Evolutionary conservation across 169 alveolate species (phyloP).

Genomic region (Eimeria maxima): DNA sequence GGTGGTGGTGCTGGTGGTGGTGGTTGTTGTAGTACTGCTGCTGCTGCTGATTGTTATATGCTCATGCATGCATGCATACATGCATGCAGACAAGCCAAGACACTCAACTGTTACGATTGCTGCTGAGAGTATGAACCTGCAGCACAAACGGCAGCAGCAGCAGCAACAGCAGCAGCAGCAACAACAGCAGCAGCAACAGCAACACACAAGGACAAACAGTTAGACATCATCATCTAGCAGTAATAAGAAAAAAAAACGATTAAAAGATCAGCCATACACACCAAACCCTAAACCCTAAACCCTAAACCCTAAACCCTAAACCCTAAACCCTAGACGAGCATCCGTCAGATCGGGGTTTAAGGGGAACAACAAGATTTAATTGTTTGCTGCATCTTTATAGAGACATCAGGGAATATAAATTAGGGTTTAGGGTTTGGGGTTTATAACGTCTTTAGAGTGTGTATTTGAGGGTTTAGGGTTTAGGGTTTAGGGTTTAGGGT

Average conservation of each 20-base stretch:
- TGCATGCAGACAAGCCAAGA: too few species aligned
- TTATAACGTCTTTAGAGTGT: neutral
- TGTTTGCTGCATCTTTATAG: too few species aligned
- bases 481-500: slow-evolving; percentile 57
- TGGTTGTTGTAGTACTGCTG: too few species aligned
- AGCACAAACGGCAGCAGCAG: neutral
- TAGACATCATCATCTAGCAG: neutral
- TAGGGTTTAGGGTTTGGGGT: neutral
- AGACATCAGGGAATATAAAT: too few species aligned
- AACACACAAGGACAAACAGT: neutral
- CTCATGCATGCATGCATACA: too few species aligned
- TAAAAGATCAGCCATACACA: neutral
- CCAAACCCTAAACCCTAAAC: neutral
- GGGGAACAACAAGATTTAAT: too few species aligned
- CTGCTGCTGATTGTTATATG: neutral
- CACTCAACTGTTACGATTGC: slow-evolving; percentile 35
- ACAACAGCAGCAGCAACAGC: slow-evolving; percentile 5
- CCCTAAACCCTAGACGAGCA: neutral
- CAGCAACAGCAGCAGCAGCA: neutral
- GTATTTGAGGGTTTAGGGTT: slow-evolving; percentile 1
- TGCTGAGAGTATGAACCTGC: slow-evolving; percentile 45
- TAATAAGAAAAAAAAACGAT: neutral
- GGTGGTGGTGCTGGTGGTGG: too few species aligned
- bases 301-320: slow-evolving; percentile 22
- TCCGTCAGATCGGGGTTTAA: too few species aligned